A percentile compares a stretch with the other conserved stretches of the same genome.
These are phyloP conservation scores for Dactylellina sp. DNA, from an alignment of 2,329 filamentous ascomycete species.

Conservation along the genomic window DNA sequence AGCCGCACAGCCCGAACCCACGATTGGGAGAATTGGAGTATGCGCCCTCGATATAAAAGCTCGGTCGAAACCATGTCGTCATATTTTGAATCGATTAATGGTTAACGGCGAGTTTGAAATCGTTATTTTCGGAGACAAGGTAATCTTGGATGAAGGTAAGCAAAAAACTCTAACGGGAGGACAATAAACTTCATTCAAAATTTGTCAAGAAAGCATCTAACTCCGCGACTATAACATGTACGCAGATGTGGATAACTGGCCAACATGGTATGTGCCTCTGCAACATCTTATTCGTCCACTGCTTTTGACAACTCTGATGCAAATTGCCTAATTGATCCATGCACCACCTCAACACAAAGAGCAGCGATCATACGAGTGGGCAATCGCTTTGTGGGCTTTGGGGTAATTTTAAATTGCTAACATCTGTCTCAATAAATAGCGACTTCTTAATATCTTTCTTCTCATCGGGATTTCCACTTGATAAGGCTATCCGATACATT, in stretches of 20 bases:
- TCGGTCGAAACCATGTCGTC: slow-evolving; percentile 94
- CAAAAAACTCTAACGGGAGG: slow-evolving; percentile 37
- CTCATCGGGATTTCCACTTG: slow-evolving; percentile 94
- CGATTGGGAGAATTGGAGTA: slow-evolving; percentile 80
- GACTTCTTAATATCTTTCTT: slow-evolving; percentile 99
- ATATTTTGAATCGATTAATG: slow-evolving; percentile 92
- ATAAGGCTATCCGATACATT: slow-evolving; percentile 96
- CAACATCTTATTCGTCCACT: slow-evolving; percentile 35
- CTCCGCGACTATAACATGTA: slow-evolving; percentile 24
- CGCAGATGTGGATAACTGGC: slow-evolving; percentile 90
- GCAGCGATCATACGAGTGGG: background rate
- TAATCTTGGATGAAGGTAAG: slow-evolving; percentile 89
- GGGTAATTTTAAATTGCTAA: slow-evolving; percentile 5
- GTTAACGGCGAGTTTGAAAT: slow-evolving; percentile 94
- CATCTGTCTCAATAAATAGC: slow-evolving; percentile 61
- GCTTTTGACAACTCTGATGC: slow-evolving; percentile 13
- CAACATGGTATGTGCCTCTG: slow-evolving; percentile 74
- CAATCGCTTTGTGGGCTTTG: background rate
- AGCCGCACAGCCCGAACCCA: slow-evolving; percentile 30
- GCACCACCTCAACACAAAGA: slow-evolving; percentile 57
- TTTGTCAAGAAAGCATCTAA: slow-evolving; percentile 43
- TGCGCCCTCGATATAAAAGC: slow-evolving; percentile 97
- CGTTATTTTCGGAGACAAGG: slow-evolving; percentile 97
- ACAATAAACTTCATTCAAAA: slow-evolving; percentile 5
- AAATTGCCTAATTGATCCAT: slow-evolving; percentile 56